phyloP scores from a whole-genome alignment of 768 basidiomycete species.

The Tylopilus felleus region DNA sequence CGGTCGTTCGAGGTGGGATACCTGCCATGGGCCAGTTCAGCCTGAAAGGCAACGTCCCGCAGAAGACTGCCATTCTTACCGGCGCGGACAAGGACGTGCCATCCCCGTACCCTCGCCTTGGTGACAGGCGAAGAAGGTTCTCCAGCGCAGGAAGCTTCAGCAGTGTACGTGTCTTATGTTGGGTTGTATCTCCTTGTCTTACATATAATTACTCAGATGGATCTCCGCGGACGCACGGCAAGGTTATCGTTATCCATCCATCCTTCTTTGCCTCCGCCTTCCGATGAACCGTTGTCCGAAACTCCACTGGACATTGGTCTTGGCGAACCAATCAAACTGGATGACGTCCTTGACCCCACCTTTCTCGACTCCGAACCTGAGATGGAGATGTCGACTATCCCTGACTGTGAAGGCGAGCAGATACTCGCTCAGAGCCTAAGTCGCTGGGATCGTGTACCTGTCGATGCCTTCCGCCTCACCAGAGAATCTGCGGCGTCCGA shows the following conservation, averaged over 20 bases:
- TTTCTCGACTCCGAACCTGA: constrained; percentile 61
- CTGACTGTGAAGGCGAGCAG: constrained; percentile 36
- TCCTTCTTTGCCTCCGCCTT: constrained; percentile 31
- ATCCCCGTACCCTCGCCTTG: constrained; percentile 30
- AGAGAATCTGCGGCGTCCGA: constrained; percentile 34
- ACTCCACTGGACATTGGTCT: constrained; percentile 37
- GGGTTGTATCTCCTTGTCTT: constrained; percentile 6
- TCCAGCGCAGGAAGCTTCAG: constrained; percentile 33
- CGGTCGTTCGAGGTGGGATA: constrained; percentile 14
- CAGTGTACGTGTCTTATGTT: constrained; percentile 31
- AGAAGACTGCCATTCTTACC: constrained; percentile 27
- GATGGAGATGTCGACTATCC: constrained; percentile 25
- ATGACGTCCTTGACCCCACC: constrained; percentile 75
- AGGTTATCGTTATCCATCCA: constrained; percentile 36
- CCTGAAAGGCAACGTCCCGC: constrained; percentile 11
- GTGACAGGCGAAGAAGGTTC: constrained; percentile 24
- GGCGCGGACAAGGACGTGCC: constrained; percentile 31
- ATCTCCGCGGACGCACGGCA: constrained; percentile 32
- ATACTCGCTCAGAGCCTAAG: constrained; percentile 48
- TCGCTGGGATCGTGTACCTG: constrained; percentile 73
- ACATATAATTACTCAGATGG: constrained; percentile 19
- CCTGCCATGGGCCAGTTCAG: constrained; percentile 42
- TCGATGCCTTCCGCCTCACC: constrained; percentile 69
- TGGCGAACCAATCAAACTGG: constrained; percentile 53
- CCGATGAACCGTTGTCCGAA: constrained; percentile 35